Evolutionary conservation across 257 asterid genomes (phyloP).

Genomic region (Nicotiana obtusifolia): DNA sequence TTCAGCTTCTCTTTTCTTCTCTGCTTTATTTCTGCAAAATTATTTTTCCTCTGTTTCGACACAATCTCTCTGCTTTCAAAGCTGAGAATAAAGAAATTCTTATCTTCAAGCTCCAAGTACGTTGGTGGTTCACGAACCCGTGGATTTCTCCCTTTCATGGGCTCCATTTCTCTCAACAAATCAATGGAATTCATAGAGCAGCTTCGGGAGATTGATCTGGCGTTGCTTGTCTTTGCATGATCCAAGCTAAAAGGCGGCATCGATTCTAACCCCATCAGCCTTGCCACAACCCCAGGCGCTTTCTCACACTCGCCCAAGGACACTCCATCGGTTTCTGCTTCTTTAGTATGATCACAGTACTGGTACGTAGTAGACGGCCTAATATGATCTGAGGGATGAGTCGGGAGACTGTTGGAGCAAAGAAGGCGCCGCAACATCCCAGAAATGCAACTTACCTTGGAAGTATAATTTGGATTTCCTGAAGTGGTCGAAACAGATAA

Average conservation of each 20-base stretch:
- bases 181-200: slow-evolving; percentile 23
- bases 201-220: slow-evolving; percentile 19
- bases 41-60: slow-evolving; percentile 12
- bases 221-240: neutral
- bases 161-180: slow-evolving; percentile 23
- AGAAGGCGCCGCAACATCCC: slow-evolving; percentile 55
- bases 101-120: slow-evolving; percentile 55
- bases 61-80: slow-evolving; percentile 19
- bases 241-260: slow-evolving; percentile 20
- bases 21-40: neutral
- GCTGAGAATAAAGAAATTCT: slow-evolving; percentile 57
- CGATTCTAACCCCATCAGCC: slow-evolving; percentile 66
- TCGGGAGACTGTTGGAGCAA: slow-evolving; percentile 38
- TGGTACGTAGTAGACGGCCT: too few relatives aligned
- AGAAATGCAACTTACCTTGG: slow-evolving; percentile 32
- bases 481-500: slow-evolving; percentile 18
- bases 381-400: slow-evolving; percentile 4
- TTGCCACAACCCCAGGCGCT: slow-evolving; percentile 50
- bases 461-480: neutral
- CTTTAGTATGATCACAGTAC: neutral
- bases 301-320: too few relatives aligned
- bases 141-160: slow-evolving; percentile 7
- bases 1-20: slow-evolving; percentile 22
- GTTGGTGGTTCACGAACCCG: slow-evolving; percentile 36
- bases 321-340: neutral